Base-by-base conservation (phyloP, 106 monocot genomes). In the Dioscorea dumetorum region DNA sequence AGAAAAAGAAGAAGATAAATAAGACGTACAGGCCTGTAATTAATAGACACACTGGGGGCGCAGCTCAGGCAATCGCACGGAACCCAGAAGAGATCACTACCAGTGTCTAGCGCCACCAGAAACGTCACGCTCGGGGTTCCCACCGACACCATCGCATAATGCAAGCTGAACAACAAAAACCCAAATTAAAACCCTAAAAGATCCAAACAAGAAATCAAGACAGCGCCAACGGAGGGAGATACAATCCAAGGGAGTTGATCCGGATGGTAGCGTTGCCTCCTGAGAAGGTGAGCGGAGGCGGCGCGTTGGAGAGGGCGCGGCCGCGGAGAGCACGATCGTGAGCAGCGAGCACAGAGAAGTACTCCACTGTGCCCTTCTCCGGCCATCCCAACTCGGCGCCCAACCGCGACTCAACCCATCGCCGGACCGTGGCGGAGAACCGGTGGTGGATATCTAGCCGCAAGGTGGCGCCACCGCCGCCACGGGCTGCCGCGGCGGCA, bases 41-140 rank as follows among this genome's bases (percentile, higher is more conserved):
- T 10, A 10, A 22, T 57, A 11, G 78, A 49, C 8, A 64, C 53
- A 11, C 76, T 79, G 18, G 88, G 77, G 16, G 88, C 95, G 74
- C 82, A 87, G 48, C 75, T 75, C 21, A 7, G 33, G 70, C 95
- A 97, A 49, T 91, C 84, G 56, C 94, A 90, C 23, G 94, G 94
- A 51, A 90, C 72, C 94, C 94, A 94, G 63, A 94, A 90, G 58
- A 94, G 72, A 72, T 94, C 85, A 66, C 94, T 94, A 48, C 94
- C 94, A 1, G 94, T 94, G 49, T 94, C 90, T 76, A 90, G 69
- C 52, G 90, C 94, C 76, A 94, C 94, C 69, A 94, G 53, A 61
- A 90, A 94, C 34, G 75, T 72, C 52, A 67, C 64, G 41, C 76
- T 83, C 16, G 94, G 94, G 53, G 85, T 94, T 65, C 94, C 94